Evolutionary conservation across 257 asterid genomes (phyloP).

Genomic region (Petunia axillaris): DNA sequence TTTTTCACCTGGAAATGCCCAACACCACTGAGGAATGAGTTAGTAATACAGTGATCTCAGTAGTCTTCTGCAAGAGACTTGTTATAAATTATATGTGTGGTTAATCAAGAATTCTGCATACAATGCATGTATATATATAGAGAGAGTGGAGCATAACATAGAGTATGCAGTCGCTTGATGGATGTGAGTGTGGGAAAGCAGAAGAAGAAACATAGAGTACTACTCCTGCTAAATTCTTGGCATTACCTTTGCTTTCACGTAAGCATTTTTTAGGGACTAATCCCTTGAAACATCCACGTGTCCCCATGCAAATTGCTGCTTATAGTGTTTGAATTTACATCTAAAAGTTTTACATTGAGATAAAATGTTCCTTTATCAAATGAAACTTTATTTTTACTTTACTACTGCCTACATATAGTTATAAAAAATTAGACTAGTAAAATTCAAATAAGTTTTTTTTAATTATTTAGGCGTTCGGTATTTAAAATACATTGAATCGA

Average conservation of each 20-base stretch:
- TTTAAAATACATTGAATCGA: too few relatives aligned
- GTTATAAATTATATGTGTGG: background rate
- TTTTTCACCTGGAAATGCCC: conserved; percentile 16
- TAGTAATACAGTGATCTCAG: conserved; percentile 11
- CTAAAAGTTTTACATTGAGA: too few relatives aligned
- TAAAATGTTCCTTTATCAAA: too few relatives aligned
- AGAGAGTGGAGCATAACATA: background rate
- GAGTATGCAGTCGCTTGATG: conserved; percentile 2
- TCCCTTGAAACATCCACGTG: too few relatives aligned
- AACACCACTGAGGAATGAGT: background rate
- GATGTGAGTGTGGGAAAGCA: background rate
- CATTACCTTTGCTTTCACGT: conserved; percentile 20
- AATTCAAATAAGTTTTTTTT: background rate
- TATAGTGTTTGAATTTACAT: too few relatives aligned
- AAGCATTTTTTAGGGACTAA: background rate
- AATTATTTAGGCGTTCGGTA: background rate
- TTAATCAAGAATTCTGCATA: background rate
- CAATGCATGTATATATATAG: background rate
- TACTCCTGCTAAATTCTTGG: background rate
- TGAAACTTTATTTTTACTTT: too few relatives aligned
- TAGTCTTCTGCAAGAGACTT: background rate
- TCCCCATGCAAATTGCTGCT: too few relatives aligned
- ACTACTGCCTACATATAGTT: too few relatives aligned
- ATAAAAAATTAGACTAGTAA: background rate
- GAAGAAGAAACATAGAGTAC: background rate